phyloP scores from a whole-genome alignment of 1,139 yeast genomes.

The Kodamaea arcana region DNA sequence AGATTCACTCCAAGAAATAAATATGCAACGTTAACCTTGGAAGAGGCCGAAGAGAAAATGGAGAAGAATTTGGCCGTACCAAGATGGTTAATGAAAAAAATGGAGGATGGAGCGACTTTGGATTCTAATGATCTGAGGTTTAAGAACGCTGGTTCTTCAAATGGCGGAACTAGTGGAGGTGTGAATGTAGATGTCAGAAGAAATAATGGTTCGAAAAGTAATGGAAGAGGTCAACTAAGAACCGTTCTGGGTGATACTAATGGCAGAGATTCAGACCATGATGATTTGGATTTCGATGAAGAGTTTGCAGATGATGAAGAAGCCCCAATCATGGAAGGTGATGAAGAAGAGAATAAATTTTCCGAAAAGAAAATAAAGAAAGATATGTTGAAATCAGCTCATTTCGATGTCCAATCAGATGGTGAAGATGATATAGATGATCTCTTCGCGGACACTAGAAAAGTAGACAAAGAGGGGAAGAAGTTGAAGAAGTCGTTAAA shows the following conservation, averaged over 20 bases:
- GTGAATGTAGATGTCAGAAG: not conserved
- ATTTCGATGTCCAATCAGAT: conserved; percentile 59
- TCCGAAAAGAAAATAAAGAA: conserved; percentile 84
- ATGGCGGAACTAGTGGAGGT: conserved; percentile 14
- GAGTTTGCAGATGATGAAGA: conserved; percentile 99
- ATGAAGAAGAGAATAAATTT: conserved; percentile 90
- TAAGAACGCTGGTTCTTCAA: conserved; percentile 21
- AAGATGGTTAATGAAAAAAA: conserved; percentile 93
- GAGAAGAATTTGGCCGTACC: conserved; percentile 77
- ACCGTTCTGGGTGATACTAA: conserved; percentile 55
- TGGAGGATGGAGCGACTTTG: conserved; percentile 57
- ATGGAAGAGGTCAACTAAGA: conserved; percentile 38
- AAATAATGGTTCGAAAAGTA: not conserved
- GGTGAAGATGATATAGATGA: conserved; percentile 60
- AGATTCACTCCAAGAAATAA: conserved; percentile 89
- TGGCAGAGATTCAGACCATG: conserved; percentile 75
- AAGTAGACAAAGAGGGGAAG: conserved; percentile 89
- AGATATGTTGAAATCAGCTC: conserved; percentile 85
- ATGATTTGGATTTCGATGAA: conserved; percentile 91
- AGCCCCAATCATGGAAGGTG: conserved; percentile 96
- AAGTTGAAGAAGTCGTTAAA: conserved; percentile 79
- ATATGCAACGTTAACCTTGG: conserved; percentile 88
- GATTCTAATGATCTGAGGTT: conserved; percentile 46
- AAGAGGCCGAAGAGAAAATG: conserved; percentile 96
- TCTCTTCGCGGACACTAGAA: conserved; percentile 58